These are phyloP conservation scores for Hyaloperonospora brassicae DNA, from an alignment of 352 stramenopile genomes.

Conservation along the genomic window DNA sequence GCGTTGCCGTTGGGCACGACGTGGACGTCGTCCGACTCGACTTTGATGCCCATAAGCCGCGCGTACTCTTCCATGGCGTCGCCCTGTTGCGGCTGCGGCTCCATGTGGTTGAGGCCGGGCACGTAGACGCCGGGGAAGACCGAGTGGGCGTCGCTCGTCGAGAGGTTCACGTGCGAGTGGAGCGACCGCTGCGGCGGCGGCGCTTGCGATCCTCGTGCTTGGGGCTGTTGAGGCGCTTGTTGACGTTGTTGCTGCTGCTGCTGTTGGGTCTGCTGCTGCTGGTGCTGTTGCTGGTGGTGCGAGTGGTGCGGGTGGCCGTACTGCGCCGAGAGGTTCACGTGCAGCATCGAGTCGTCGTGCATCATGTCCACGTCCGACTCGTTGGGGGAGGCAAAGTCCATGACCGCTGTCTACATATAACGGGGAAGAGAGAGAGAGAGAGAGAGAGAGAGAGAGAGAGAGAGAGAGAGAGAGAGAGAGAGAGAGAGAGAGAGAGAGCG, in stretches of 20 bases:
- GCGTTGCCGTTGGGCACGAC: constrained; percentile 28
- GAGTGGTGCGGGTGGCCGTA: constrained; percentile 28
- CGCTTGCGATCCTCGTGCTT: not conserved
- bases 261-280: constrained; percentile 6
- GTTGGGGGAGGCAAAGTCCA: constrained; percentile 48
- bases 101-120: constrained; percentile 34
- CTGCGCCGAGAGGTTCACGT: constrained; percentile 39
- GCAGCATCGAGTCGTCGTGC: constrained; percentile 54
- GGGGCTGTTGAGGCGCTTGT: not conserved
- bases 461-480: too few relatives aligned
- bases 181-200: constrained; percentile 12
- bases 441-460: too few relatives aligned
- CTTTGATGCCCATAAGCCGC: constrained; percentile 76
- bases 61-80: constrained; percentile 75
- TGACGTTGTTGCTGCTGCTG: constrained; percentile 9
- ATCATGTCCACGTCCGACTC: constrained; percentile 74
- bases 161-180: constrained; percentile 8
- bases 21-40: constrained; percentile 45
- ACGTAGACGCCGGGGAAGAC: constrained; percentile 48
- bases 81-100: constrained; percentile 31
- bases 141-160: constrained; percentile 14
- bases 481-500: not conserved
- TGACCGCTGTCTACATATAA: constrained; percentile 5
- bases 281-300: too few relatives aligned
- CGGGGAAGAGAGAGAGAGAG: not conserved